These are phyloP conservation scores for Macaranga tanarius DNA, from an alignment of 441 rosid genomes.

Conservation along the genomic window DNA sequence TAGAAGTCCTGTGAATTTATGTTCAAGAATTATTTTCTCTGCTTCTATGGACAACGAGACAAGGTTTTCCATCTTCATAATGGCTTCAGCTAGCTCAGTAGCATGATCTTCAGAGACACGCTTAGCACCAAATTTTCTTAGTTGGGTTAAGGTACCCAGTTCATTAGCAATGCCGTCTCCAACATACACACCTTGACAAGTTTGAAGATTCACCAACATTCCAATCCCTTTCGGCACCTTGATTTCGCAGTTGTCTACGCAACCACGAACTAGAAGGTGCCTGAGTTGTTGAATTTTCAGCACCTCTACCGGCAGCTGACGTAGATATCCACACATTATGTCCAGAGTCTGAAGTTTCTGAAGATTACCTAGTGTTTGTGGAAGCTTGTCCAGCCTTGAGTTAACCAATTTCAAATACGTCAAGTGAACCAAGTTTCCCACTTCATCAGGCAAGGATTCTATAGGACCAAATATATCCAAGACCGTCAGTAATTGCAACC, in stretches of 20 bases:
- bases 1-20: neutral
- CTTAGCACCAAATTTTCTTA: neutral
- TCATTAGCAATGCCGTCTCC: constrained; percentile 18
- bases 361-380: constrained; percentile 11
- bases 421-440: constrained; percentile 17
- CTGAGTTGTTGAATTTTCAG: constrained; percentile 13
- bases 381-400: constrained; percentile 16
- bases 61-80: constrained; percentile 9
- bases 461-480: constrained; percentile 15
- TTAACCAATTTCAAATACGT: neutral
- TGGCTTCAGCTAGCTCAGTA: neutral
- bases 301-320: neutral
- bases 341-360: constrained; percentile 20
- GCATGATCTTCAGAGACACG: constrained; percentile 23
- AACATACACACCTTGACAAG: constrained; percentile 10
- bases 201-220: constrained; percentile 5
- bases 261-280: constrained; percentile 9
- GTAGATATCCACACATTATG: neutral
- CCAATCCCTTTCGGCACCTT: constrained; percentile 14
- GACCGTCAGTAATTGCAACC: constrained; percentile 11
- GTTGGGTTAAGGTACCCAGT: constrained; percentile 17
- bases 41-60: constrained; percentile 10
- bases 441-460: constrained; percentile 16
- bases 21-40: neutral
- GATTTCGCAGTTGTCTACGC: neutral